Conservation (phyloP, 139 green algal genomes). For the Closterium sp. region DNA sequence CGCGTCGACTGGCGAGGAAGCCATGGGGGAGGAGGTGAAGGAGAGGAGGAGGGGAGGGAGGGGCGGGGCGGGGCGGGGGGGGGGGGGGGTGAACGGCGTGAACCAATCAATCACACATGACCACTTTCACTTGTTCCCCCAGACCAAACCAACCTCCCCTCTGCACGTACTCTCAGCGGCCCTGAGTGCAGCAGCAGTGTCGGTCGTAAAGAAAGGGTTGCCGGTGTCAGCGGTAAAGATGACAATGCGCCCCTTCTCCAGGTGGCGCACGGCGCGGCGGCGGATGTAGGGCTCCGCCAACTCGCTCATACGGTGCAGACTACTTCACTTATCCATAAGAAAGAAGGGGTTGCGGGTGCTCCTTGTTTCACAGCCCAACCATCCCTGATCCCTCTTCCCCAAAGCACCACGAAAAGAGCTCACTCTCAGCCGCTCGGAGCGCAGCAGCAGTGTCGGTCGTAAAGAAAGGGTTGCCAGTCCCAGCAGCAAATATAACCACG, state of each 20-base stretch:
- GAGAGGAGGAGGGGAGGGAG: too few species aligned
- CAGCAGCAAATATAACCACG: constrained; percentile 95
- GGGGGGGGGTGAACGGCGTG: too few species aligned
- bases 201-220: constrained; percentile 98
- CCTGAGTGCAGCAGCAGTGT: constrained; percentile 92
- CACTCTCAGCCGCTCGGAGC: constrained; percentile 87
- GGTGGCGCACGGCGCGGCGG: constrained; percentile 86
- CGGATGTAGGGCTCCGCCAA: constrained; percentile 98
- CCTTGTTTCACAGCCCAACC: too few species aligned
- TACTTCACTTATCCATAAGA: constrained; percentile 42
- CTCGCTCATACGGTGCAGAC: constrained; percentile 81
- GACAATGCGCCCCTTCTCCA: constrained; percentile 90
- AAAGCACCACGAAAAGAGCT: too few species aligned
- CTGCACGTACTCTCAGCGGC: constrained; percentile 76
- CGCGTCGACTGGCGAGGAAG: constrained; percentile 56
- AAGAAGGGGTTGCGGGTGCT: too few species aligned
- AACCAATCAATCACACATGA: too few species aligned
- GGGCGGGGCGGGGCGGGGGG: too few species aligned
- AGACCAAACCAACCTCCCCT: too few species aligned
- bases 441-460: constrained; percentile 96
- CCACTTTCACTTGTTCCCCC: too few species aligned
- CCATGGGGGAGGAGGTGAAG: too few species aligned
- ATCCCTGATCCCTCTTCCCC: too few species aligned
- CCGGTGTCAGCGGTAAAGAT: constrained; percentile 96
- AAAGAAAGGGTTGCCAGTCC: constrained; percentile 98